Percentiles rank a stretch among this genome's conserved stretches.
phyloP scores from a whole-genome alignment of 352 stramenopile species.

The Globisporangium middletonii region DNA sequence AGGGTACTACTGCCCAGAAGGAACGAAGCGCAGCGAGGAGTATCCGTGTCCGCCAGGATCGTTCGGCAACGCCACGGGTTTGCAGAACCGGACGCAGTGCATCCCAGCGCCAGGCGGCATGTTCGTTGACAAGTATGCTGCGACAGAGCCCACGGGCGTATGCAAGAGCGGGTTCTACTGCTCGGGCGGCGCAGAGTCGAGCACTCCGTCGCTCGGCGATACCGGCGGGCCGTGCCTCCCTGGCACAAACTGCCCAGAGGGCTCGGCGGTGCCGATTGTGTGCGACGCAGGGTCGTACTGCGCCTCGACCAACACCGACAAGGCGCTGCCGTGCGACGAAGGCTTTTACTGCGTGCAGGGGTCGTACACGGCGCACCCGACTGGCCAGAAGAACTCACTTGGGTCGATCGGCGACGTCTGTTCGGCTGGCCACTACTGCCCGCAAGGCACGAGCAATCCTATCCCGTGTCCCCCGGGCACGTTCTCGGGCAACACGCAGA shows the following conservation, averaged over 20 bases:
- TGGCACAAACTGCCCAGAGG: slow-evolving; percentile 86
- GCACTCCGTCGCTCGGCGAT: slow-evolving; percentile 31
- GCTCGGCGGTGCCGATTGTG: slow-evolving; percentile 74
- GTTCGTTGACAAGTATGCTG: slow-evolving; percentile 46
- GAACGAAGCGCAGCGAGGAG: slow-evolving; percentile 41
- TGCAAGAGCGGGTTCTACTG: slow-evolving; percentile 88
- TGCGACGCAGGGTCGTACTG: slow-evolving; percentile 80
- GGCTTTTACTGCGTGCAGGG: slow-evolving; percentile 89
- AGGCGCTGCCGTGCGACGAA: slow-evolving; percentile 56
- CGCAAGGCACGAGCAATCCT: slow-evolving; percentile 65
- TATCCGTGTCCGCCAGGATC: slow-evolving; percentile 78
- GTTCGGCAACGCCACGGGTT: slow-evolving; percentile 48
- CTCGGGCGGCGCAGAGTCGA: slow-evolving; percentile 44
- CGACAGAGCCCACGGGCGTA: slow-evolving; percentile 33
- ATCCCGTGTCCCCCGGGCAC: slow-evolving; percentile 72
- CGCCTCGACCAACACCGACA: slow-evolving; percentile 63
- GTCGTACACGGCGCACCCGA: slow-evolving; percentile 70
- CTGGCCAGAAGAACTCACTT: slow-evolving; percentile 62
- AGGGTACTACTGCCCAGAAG: slow-evolving; percentile 78
- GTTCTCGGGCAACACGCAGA: slow-evolving; percentile 64
- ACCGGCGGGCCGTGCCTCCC: slow-evolving; percentile 70
- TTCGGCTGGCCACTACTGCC: slow-evolving; percentile 72
- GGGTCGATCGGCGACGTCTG: slow-evolving; percentile 73
- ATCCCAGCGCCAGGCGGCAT: slow-evolving; percentile 59
- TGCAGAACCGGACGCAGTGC: slow-evolving; percentile 48